Evolutionary conservation across 2,329 filamentous ascomycete species (phyloP).

Genomic region (Cladosporium sp.): DNA sequence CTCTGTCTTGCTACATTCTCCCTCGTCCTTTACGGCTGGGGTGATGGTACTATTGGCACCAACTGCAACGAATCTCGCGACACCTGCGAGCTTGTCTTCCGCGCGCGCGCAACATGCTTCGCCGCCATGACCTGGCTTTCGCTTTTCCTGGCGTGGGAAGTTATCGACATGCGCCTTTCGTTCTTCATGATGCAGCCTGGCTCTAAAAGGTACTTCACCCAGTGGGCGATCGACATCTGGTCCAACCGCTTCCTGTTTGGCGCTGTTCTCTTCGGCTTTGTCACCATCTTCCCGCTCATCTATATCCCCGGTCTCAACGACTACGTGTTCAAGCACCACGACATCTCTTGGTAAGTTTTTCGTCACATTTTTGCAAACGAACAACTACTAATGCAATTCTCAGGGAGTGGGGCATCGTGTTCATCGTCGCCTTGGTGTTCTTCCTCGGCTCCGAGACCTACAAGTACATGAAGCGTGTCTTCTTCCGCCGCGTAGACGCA

Average conservation of each 20-base stretch:
- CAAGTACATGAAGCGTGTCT: conserved; percentile 64
- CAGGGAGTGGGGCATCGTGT: conserved; percentile 66
- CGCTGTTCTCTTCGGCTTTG: conserved; percentile 45
- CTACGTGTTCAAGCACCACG: conserved; percentile 64
- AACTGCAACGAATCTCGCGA: conserved; percentile 62
- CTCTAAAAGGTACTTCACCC: conserved; percentile 60
- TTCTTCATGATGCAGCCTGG: conserved; percentile 74
- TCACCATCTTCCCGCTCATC: conserved; percentile 48
- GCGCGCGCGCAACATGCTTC: conserved; percentile 71
- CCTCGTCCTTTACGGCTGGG: conserved; percentile 63
- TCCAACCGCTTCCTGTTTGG: conserved; percentile 65
- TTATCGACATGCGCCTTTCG: conserved; percentile 69
- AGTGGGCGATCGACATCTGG: conserved; percentile 69
- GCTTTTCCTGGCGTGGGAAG: conserved; percentile 76
- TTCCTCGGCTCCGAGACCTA: conserved; percentile 64
- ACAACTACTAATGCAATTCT: background rate
- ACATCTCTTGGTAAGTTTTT: conserved; percentile 56
- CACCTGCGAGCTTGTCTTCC: conserved; percentile 65
- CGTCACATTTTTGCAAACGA: background rate
- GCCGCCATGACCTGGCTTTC: conserved; percentile 75
- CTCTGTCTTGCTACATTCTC: conserved; percentile 64
- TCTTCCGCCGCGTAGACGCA: conserved; percentile 21
- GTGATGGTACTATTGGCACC: conserved; percentile 51
- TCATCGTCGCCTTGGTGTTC: conserved; percentile 62
- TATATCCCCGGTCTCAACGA: conserved; percentile 70